Conservation (phyloP, 2,329 filamentous ascomycete genomes). For the Monosporascus sp. region DNA sequence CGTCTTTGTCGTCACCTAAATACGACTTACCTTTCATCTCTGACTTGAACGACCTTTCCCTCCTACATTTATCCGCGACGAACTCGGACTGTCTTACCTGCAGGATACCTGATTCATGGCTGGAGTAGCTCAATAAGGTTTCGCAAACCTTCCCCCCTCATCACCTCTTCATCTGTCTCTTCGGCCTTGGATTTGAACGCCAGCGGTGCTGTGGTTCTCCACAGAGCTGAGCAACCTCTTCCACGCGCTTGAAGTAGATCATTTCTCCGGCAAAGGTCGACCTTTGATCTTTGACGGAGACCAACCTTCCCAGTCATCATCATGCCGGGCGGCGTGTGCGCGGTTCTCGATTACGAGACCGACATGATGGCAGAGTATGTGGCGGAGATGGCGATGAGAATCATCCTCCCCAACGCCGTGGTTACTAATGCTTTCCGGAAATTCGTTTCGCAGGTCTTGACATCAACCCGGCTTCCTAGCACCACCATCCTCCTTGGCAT, state of each 20-base stretch:
- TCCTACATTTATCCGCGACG: background rate
- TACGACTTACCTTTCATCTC: background rate
- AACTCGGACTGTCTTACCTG: background rate
- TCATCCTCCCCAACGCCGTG: constrained; percentile 47
- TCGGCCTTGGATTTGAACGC: constrained; percentile 31
- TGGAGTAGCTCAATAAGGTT: constrained; percentile 31
- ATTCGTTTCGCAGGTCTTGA: constrained; percentile 86
- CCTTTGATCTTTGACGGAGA: constrained; percentile 24
- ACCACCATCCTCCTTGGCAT: constrained; percentile 87
- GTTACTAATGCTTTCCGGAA: constrained; percentile 76
- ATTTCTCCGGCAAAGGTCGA: constrained; percentile 25
- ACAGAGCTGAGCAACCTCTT: constrained; percentile 23
- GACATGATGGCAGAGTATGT: constrained; percentile 95
- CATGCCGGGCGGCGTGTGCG: constrained; percentile 80
- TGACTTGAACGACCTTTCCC: background rate
- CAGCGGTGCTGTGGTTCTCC: constrained; percentile 19
- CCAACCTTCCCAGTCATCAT: constrained; percentile 32
- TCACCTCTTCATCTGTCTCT: constrained; percentile 25
- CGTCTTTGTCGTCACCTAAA: background rate
- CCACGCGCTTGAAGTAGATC: constrained; percentile 38
- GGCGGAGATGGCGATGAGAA: constrained; percentile 72
- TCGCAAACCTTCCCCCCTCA: constrained; percentile 15
- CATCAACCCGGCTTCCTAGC: constrained; percentile 82
- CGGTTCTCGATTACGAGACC: constrained; percentile 94
- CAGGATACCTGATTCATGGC: constrained; percentile 29